Evolutionary conservation across 2,329 filamentous ascomycete species (phyloP).

Genomic region (Metarhizium album): DNA sequence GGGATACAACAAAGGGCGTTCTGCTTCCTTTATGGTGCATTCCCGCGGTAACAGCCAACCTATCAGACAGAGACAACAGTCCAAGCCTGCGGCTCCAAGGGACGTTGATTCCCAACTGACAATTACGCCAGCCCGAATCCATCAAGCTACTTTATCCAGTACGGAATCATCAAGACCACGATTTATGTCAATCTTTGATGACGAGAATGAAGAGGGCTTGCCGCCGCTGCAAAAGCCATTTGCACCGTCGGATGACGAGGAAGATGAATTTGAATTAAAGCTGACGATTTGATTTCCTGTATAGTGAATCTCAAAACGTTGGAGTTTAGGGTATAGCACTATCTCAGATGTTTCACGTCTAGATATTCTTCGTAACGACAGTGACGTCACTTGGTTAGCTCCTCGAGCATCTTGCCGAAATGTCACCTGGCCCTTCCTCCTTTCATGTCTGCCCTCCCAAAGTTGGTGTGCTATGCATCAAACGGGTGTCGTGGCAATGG

Average conservation of each 20-base stretch:
- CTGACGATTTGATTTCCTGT: conserved; percentile 15
- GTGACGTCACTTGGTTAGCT: not conserved
- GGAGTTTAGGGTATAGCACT: not conserved
- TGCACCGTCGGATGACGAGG: conserved; percentile 32
- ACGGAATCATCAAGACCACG: conserved; percentile 30
- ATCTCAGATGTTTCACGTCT: not conserved
- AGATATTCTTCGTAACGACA: not conserved
- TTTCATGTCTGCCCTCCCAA: too few species aligned
- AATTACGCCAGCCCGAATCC: conserved; percentile 34
- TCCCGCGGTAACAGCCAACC: conserved; percentile 11
- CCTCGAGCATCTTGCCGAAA: not conserved
- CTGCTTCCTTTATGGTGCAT: conserved; percentile 36
- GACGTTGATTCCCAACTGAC: conserved; percentile 23
- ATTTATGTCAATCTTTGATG: conserved; percentile 50
- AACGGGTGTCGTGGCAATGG: too few species aligned
- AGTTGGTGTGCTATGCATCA: too few species aligned
- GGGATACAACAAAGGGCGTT: conserved; percentile 72
- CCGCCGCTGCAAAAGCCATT: conserved; percentile 15
- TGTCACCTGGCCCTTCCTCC: not conserved
- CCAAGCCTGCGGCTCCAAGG: conserved; percentile 8
- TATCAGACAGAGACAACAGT: conserved; percentile 7
- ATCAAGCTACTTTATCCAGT: conserved; percentile 10
- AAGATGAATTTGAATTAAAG: conserved; percentile 46
- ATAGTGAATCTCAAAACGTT: not conserved
- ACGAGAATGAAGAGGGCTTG: conserved; percentile 31